These are phyloP conservation scores for Fusarium duplospermum DNA, from an alignment of 2,329 filamentous ascomycete genomes.

Conservation along the genomic window DNA sequence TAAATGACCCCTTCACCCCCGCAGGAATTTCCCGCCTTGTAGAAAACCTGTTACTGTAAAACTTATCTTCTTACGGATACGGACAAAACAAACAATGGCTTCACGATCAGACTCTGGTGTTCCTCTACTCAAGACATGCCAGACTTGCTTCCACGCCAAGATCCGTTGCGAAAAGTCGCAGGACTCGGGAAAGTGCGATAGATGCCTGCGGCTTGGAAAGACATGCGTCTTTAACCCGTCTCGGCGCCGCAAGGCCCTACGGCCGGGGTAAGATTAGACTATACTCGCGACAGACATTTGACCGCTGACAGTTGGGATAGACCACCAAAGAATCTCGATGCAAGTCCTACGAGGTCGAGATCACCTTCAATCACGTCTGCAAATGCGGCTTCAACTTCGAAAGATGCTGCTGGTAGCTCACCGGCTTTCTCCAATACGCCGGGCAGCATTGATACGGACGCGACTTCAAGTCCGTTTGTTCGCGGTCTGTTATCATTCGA, in stretches of 20 bases:
- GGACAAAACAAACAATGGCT: constrained; percentile 11
- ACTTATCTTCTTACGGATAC: not conserved
- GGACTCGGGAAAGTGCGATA: constrained; percentile 48
- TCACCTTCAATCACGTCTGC: constrained; percentile 30
- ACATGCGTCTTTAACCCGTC: constrained; percentile 48
- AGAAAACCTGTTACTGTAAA: not conserved
- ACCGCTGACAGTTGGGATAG: not conserved
- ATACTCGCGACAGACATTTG: not conserved
- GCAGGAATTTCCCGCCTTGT: constrained; percentile 4
- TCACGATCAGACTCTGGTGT: constrained; percentile 19
- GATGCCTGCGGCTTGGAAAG: constrained; percentile 49
- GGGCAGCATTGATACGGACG: constrained; percentile 26
- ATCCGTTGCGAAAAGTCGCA: constrained; percentile 51
- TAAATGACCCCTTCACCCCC: not conserved
- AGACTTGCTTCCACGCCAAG: constrained; percentile 51
- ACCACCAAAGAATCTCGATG: constrained; percentile 25
- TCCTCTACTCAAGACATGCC: constrained; percentile 47
- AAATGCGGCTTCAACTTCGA: not conserved
- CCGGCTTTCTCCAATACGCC: constrained; percentile 3
- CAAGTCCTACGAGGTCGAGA: constrained; percentile 19
- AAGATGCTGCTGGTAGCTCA: constrained; percentile 12
- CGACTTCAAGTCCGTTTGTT: constrained; percentile 39
- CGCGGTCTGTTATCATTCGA: constrained; percentile 37
- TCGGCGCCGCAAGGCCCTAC: constrained; percentile 41
- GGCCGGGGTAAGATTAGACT: constrained; percentile 24